Evolutionary conservation across 306 rosid species (phyloP), one percentile per base, ranked within the genome.

Genomic region (Corylus avellana): DNA sequence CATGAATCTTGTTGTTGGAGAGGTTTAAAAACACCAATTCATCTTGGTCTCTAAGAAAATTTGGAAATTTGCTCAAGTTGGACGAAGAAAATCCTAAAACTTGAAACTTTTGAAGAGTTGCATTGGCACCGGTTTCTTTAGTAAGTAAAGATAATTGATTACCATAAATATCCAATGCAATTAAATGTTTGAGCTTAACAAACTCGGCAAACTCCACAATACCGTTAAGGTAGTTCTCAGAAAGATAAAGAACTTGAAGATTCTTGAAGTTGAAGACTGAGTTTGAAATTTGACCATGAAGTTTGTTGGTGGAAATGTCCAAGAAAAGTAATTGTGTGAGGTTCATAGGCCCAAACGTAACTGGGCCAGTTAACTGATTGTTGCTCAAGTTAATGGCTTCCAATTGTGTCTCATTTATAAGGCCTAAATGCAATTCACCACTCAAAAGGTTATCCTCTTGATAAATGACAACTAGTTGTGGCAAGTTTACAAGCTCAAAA

Each of bases 351-450:
- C 0, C 4, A 2, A 14, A 14, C 2, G 47, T 18, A 7, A 32
- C 3, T 32, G 8, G 9, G 1, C 70, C 20, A 35, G 1, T 6
- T 0, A 63, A 27, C 3, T 4, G 18, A 32, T 63, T 32, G 12
- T 5, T 0, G 46, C 8, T 10, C 50, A 47, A 4, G 0, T 35
- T 35, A 47, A 47, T 8, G 50, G 7, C 0, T 0, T 1, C 11
- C 50, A 47, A 47, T 47, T 9, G 10, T 6, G 10, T 47, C 11
- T 5, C 50, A 5, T 47, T 47, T 1, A 47, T 47, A 47, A 47
- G 50, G 12, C 8, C 50, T 8, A 7, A 2, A 47, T 47, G 51
- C 12, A 48, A 2, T 48, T 48, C 51, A 48, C 51, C 51, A 8
- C 1, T 8, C 12, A 48, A 48, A 48, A 8, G 13, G 9, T 48